Percentiles rank a stretch among this genome's conserved stretches.
Conservation (phyloP, 805 yeast genomes). For the Jamesozyma hellenica region DNA sequence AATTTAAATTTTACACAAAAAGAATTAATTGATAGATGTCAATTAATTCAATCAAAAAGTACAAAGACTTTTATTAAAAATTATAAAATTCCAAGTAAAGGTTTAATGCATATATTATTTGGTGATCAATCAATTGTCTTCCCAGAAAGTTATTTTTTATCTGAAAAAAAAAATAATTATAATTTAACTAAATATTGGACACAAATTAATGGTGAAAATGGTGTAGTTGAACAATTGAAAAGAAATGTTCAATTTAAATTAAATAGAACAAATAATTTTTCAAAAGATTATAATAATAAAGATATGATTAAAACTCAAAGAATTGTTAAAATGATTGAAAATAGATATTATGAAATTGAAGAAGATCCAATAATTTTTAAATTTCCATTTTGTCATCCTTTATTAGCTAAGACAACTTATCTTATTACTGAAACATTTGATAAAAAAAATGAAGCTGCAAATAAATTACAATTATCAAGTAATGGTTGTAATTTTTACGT, state of each 20-base stretch:
- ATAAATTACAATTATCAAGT: conserved; percentile 5
- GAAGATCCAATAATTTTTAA: conserved; percentile 41
- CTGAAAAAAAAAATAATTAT: conserved; percentile 29
- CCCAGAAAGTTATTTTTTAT: conserved; percentile 11
- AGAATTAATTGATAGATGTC: conserved; percentile 6
- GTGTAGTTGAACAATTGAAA: conserved; percentile 9
- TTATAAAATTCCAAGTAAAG: conserved; percentile 62
- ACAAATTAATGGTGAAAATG: conserved; percentile 5
- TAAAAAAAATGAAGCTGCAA: conserved; percentile 2
- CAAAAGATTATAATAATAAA: conserved; percentile 7
- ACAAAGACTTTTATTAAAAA: conserved; percentile 26
- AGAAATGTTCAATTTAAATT: conserved; percentile 23
- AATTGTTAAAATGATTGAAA: conserved; percentile 44
- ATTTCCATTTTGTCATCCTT: conserved; percentile 37
- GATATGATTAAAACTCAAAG: conserved; percentile 31
- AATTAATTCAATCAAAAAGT: conserved; percentile 30
- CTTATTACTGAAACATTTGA: conserved; percentile 14
- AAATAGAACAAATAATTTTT: conserved; percentile 17
- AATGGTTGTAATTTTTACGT: conserved; percentile 6
- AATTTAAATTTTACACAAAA: conserved; percentile 4
- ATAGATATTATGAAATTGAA: conserved; percentile 42
- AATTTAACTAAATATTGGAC: conserved; percentile 19
- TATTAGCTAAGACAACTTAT: conserved; percentile 25
- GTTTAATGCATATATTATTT: conserved; percentile 63
- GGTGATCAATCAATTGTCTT: conserved; percentile 65